Conservation (phyloP, 164 flowering plant genomes). For the Paratinospora sagittata region DNA sequence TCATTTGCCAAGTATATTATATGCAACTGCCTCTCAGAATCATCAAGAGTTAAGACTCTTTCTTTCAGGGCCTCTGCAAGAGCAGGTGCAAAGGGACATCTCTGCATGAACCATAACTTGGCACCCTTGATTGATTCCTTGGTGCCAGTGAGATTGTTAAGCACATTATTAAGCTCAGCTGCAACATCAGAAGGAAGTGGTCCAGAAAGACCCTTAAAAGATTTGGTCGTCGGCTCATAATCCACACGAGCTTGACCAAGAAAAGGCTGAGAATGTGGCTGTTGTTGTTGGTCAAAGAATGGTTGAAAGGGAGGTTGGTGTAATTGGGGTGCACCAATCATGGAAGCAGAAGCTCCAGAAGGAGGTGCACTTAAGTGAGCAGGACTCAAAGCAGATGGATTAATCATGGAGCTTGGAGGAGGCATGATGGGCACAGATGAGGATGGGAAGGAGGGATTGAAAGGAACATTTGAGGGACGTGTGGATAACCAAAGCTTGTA, state of each 20-base stretch:
- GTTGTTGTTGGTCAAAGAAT: slow-evolving; percentile 67
- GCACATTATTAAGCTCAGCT: slow-evolving; percentile 61
- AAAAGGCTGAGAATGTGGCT: slow-evolving; percentile 53
- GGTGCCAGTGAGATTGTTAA: slow-evolving; percentile 79
- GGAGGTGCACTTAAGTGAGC: slow-evolving; percentile 13
- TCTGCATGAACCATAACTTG: slow-evolving; percentile 95
- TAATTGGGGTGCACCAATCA: slow-evolving; percentile 48
- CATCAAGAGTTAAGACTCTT: slow-evolving; percentile 60
- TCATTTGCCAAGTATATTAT: slow-evolving; percentile 89
- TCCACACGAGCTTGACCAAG: slow-evolving; percentile 55
- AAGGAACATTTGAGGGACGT: slow-evolving; percentile 52
- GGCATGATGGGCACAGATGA: slow-evolving; percentile 42
- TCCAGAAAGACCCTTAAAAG: slow-evolving; percentile 73
- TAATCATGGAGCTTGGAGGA: slow-evolving; percentile 59
- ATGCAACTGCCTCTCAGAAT: slow-evolving; percentile 89
- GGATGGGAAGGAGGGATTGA: slow-evolving; percentile 35
- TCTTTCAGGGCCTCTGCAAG: slow-evolving; percentile 86
- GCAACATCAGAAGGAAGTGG: slow-evolving; percentile 93
- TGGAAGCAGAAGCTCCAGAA: slow-evolving; percentile 24
- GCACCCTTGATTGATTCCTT: slow-evolving; percentile 97
- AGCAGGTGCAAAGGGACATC: slow-evolving; percentile 87
- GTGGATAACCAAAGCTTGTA: slow-evolving; percentile 76
- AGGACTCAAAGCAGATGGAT: slow-evolving; percentile 24
- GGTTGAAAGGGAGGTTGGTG: slow-evolving; percentile 72
- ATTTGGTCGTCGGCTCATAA: slow-evolving; percentile 51